Conservation (phyloP, 2,329 filamentous ascomycete species). For the Colletotrichum sp. region DNA sequence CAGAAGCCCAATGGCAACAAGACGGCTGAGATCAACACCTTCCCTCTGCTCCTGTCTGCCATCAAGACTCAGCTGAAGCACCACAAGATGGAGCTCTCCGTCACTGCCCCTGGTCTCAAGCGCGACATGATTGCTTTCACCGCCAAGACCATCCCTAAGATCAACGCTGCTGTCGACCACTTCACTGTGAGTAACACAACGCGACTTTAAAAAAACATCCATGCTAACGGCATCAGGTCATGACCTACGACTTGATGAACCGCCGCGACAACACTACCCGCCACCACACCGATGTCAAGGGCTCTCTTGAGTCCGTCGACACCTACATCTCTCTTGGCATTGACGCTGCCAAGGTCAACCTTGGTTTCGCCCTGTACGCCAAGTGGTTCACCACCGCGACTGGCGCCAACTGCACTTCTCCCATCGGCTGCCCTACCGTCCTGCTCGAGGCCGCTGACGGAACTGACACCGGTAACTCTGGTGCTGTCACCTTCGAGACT, state of each 20-base stretch:
- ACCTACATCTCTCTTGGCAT: slow-evolving; percentile 65
- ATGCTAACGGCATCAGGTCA: slow-evolving; percentile 44
- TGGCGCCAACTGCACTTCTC: slow-evolving; percentile 45
- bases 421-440: slow-evolving; percentile 64
- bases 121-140: slow-evolving; percentile 74
- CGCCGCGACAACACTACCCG: slow-evolving; percentile 69
- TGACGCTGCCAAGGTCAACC: slow-evolving; percentile 59
- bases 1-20: slow-evolving; percentile 62
- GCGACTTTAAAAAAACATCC: accelerated
- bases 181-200: slow-evolving; percentile 51
- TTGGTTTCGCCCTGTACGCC: slow-evolving; percentile 72
- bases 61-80: slow-evolving; percentile 63
- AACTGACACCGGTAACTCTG: slow-evolving; percentile 57
- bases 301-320: slow-evolving; percentile 59
- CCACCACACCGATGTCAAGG: slow-evolving; percentile 66
- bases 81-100: slow-evolving; percentile 61
- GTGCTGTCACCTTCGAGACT: slow-evolving; percentile 43
- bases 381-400: slow-evolving; percentile 68
- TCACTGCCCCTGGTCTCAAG: slow-evolving; percentile 67
- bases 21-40: slow-evolving; percentile 64
- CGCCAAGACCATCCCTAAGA: slow-evolving; percentile 55
- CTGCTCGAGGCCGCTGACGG: slow-evolving; percentile 65
- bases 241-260: slow-evolving; percentile 78
- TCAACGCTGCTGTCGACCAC: slow-evolving; percentile 66
- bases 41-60: slow-evolving; percentile 63